Evolutionary conservation across 768 basidiomycete species (phyloP).

Genomic region (Pholiota conissans): DNA sequence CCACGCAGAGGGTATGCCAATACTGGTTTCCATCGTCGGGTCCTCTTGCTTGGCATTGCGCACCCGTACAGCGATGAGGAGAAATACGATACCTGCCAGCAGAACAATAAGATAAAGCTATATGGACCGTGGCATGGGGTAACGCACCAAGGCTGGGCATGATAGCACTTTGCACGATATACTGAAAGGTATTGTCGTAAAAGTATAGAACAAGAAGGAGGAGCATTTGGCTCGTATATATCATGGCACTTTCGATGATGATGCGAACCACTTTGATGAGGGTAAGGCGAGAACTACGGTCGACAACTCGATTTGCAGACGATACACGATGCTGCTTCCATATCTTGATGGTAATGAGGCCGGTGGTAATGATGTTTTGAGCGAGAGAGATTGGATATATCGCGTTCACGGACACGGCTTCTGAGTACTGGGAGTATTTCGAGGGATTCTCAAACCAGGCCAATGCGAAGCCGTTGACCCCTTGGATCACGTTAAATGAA

Average conservation of each 20-base stretch:
- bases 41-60: conserved; percentile 10
- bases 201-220: conserved; percentile 22
- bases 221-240: conserved; percentile 23
- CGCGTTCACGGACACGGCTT: conserved; percentile 16
- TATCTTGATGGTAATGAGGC: conserved; percentile 26
- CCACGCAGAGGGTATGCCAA: conserved; percentile 13
- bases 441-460: conserved; percentile 25
- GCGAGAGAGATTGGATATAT: conserved; percentile 27
- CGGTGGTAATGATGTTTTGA: conserved; percentile 29
- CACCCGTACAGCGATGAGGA: conserved; percentile 21
- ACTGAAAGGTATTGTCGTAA: conserved; percentile 13
- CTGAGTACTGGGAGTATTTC: not conserved
- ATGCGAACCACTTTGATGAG: conserved; percentile 18
- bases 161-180: conserved; percentile 21
- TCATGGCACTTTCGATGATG: conserved; percentile 25
- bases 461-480: conserved; percentile 20
- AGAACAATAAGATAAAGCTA: not conserved
- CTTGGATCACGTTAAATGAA: conserved; percentile 4
- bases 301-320: conserved; percentile 16
- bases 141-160: conserved; percentile 24
- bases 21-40: conserved; percentile 5
- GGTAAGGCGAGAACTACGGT: conserved; percentile 7
- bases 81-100: conserved; percentile 20
- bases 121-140: too few species aligned
- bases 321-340: conserved; percentile 26